These are phyloP conservation scores for Boletus sp. DNA, from an alignment of 768 basidiomycete species.

Conservation along the genomic window DNA sequence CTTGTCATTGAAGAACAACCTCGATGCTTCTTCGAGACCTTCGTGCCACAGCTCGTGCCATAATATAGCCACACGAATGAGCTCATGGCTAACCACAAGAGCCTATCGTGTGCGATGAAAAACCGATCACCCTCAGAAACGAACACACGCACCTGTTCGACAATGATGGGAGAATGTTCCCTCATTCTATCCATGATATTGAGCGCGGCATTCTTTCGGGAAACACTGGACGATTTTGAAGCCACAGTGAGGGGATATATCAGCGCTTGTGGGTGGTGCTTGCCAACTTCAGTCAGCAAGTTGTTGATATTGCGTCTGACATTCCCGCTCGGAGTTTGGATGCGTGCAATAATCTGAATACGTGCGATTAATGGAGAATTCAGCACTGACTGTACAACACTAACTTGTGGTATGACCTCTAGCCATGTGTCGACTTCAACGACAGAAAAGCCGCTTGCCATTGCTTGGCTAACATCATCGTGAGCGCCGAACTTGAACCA, in stretches of 20 bases:
- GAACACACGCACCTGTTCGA: slow-evolving; percentile 66
- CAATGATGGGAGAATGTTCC: slow-evolving; percentile 85
- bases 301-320: slow-evolving; percentile 88
- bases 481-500: slow-evolving; percentile 98
- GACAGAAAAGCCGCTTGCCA: slow-evolving; percentile 80
- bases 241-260: slow-evolving; percentile 97
- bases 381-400: slow-evolving; percentile 1
- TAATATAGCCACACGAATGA: slow-evolving; percentile 95
- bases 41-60: slow-evolving; percentile 99
- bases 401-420: slow-evolving; percentile 95
- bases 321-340: slow-evolving; percentile 88
- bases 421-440: slow-evolving; percentile 98
- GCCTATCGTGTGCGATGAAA: slow-evolving; percentile 47
- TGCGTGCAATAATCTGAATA: slow-evolving; percentile 90
- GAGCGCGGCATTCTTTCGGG: slow-evolving; percentile 79
- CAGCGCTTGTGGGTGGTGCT: slow-evolving; percentile 94
- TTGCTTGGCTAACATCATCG: slow-evolving; percentile 85
- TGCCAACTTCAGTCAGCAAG: slow-evolving; percentile 88
- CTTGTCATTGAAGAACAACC: slow-evolving; percentile 94
- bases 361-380: background rate
- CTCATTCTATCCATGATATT: slow-evolving; percentile 90
- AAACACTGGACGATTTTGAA: slow-evolving; percentile 86
- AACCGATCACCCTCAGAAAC: background rate
- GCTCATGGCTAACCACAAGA: slow-evolving; percentile 84
- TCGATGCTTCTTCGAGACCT: slow-evolving; percentile 94